These are phyloP conservation scores for Populus trichocarpa DNA, from an alignment of 441 rosid genomes.

Conservation along the genomic window DNA sequence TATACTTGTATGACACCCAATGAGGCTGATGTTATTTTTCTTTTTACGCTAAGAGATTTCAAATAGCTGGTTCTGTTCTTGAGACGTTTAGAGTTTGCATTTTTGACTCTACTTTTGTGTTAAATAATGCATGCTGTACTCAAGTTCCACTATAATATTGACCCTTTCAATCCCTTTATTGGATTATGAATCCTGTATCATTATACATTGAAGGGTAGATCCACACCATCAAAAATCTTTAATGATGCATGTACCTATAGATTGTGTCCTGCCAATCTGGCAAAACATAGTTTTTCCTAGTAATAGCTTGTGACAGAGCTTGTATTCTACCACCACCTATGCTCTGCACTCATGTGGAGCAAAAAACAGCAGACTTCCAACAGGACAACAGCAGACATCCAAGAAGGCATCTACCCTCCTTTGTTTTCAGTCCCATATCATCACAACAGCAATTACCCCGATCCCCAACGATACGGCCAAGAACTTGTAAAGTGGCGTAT, in stretches of 20 bases:
- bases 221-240: not conserved
- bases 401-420: not conserved
- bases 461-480: conserved; percentile 62
- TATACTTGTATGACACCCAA: not conserved
- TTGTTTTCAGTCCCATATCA: conserved; percentile 65
- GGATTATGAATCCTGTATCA: not conserved
- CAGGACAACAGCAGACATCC: not conserved
- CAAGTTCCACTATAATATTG: not conserved
- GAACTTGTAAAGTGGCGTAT: conserved; percentile 48
- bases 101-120: not conserved
- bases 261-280: not conserved
- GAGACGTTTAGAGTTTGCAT: not conserved
- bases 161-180: not conserved
- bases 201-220: not conserved
- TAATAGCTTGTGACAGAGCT: not conserved
- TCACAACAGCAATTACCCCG: conserved; percentile 66
- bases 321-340: not conserved
- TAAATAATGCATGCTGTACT: not conserved
- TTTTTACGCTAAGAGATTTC: not conserved
- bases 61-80: not conserved
- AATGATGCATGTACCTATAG: not conserved
- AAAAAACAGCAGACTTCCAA: not conserved
- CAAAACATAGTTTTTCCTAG: not conserved
- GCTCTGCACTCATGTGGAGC: not conserved
- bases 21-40: not conserved